phyloP scores from a whole-genome alignment of 345 rosid genomes.

The Streptanthus diversifolius region DNA sequence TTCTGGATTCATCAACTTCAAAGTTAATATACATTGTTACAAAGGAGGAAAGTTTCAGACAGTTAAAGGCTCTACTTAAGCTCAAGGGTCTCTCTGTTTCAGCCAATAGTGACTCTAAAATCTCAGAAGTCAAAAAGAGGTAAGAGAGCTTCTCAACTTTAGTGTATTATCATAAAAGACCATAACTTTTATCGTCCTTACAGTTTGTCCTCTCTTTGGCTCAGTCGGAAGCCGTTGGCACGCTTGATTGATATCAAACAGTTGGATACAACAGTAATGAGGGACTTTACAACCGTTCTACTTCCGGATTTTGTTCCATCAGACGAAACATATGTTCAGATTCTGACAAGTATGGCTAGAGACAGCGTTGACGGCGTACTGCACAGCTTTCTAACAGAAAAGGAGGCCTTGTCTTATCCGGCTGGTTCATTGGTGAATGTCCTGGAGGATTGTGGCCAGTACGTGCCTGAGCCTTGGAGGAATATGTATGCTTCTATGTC shows the following conservation, averaged over 20 bases:
- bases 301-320: constrained; percentile 44
- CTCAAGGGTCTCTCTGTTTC: constrained; percentile 40
- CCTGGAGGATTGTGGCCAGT: constrained; percentile 53
- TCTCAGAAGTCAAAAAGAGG: constrained; percentile 38
- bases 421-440: constrained; percentile 43
- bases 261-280: constrained; percentile 35
- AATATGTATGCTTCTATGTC: constrained; percentile 23
- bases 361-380: constrained; percentile 43
- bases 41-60: constrained; percentile 34
- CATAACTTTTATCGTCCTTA: background rate
- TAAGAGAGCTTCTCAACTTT: constrained; percentile 20
- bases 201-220: background rate
- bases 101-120: constrained; percentile 12
- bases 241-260: constrained; percentile 37
- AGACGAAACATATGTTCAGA: constrained; percentile 34
- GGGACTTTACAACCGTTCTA: constrained; percentile 42
- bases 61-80: constrained; percentile 40
- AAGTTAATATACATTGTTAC: constrained; percentile 42
- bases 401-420: constrained; percentile 30
- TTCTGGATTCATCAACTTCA: constrained; percentile 28
- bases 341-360: constrained; percentile 55
- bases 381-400: constrained; percentile 45
- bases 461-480: constrained; percentile 43
- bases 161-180: background rate
- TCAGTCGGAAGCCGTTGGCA: constrained; percentile 34